Conservation (phyloP, 495 filamentous ascomycete genomes). For the Penicillium herquei region DNA sequence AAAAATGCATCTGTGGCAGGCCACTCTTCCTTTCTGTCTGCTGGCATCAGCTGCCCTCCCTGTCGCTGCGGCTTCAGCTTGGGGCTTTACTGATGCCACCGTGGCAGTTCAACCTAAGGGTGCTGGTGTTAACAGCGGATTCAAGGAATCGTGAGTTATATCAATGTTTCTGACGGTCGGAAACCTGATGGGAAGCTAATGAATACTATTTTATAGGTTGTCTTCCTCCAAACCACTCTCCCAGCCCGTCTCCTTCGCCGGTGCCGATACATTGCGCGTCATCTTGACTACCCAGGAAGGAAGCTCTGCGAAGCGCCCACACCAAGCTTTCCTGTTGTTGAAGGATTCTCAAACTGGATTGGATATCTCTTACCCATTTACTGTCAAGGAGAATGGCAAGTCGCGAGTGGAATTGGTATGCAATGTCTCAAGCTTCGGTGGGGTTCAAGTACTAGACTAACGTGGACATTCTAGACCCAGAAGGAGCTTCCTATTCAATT, state of each 20-base stretch:
- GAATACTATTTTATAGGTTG: conserved; percentile 49
- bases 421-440: conserved; percentile 2
- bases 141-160: conserved; percentile 67
- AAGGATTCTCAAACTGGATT: conserved; percentile 71
- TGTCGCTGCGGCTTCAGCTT: conserved; percentile 65
- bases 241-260: conserved; percentile 61
- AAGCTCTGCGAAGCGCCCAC: conserved; percentile 74
- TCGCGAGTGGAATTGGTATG: conserved; percentile 79
- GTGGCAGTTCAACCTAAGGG: conserved; percentile 73
- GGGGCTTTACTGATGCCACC: conserved; percentile 84
- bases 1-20: conserved; percentile 43
- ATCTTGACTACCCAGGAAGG: conserved; percentile 76
- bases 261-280: conserved; percentile 76
- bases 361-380: conserved; percentile 86
- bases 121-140: conserved; percentile 56
- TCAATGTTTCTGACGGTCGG: not conserved
- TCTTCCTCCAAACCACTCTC: conserved; percentile 59
- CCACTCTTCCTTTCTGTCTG: conserved; percentile 38
- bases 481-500: conserved; percentile 89
- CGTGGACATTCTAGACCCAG: conserved; percentile 58
- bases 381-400: conserved; percentile 83
- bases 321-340: conserved; percentile 88
- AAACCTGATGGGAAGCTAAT: conserved; percentile 6
- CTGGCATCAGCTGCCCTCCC: conserved; percentile 39
- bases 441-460: conserved; percentile 6